These are phyloP conservation scores for Eucalyptus tenuipes DNA, from an alignment of 345 rosid species.

Conservation along the genomic window DNA sequence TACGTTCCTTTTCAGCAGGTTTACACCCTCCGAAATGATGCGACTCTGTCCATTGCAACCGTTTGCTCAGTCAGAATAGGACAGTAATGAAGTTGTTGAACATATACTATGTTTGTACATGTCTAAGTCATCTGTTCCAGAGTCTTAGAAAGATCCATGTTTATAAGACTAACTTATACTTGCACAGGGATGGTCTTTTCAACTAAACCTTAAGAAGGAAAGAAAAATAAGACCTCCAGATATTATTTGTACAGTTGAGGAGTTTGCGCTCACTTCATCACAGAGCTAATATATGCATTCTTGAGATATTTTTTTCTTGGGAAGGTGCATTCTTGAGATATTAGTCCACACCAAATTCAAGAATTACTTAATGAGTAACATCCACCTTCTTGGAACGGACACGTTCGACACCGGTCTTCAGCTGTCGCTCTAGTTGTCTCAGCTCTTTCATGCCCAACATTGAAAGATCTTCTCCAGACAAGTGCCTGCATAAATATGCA, in stretches of 20 bases:
- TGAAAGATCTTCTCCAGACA: slow-evolving; percentile 35
- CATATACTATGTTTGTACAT: not conserved
- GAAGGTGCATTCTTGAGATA: not conserved
- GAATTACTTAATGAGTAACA: not conserved
- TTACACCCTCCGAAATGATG: slow-evolving; percentile 21
- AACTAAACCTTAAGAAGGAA: not conserved
- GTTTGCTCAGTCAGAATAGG: not conserved
- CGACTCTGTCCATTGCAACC: slow-evolving; percentile 13
- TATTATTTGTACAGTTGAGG: not conserved
- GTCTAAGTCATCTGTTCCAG: not conserved
- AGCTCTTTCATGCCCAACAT: slow-evolving; percentile 29
- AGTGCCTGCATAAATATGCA: slow-evolving; percentile 15
- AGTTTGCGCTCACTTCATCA: not conserved
- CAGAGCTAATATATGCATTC: not conserved
- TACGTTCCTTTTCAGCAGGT: slow-evolving; percentile 28
- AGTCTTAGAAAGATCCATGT: not conserved
- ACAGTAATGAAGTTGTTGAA: not conserved
- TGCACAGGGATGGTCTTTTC: not conserved
- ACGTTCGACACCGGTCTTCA: slow-evolving; percentile 36
- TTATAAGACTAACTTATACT: not conserved
- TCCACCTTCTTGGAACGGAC: slow-evolving; percentile 35
- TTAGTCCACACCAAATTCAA: not conserved
- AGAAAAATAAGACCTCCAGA: not conserved
- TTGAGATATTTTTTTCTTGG: not conserved
- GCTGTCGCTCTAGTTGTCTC: slow-evolving; percentile 38